These are phyloP conservation scores for Sclerotinia trifoliorum DNA, from an alignment of 2,329 filamentous ascomycete genomes.

Conservation along the genomic window DNA sequence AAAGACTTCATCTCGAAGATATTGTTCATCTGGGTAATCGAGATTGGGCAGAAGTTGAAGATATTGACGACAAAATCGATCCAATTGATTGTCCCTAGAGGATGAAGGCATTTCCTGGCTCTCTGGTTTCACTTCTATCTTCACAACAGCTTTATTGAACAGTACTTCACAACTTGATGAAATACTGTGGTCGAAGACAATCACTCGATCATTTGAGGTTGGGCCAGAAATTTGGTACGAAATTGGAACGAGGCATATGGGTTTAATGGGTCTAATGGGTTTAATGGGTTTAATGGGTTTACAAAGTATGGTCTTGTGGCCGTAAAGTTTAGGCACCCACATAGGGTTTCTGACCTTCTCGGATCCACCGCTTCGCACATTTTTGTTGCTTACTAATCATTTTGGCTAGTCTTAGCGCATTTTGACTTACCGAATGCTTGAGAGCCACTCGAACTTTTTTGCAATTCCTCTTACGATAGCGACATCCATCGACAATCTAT, in stretches of 20 bases:
- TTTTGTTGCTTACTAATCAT: constrained; percentile 28
- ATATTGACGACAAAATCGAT: constrained; percentile 70
- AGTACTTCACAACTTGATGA: constrained; percentile 18
- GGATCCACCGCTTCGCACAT: constrained; percentile 24
- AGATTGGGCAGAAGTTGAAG: constrained; percentile 69
- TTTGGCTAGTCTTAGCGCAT: constrained; percentile 26
- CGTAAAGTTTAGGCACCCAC: constrained; percentile 24
- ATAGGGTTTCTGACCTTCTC: constrained; percentile 29
- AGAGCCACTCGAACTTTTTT: constrained; percentile 25
- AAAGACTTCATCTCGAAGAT: constrained; percentile 58
- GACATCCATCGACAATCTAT: constrained; percentile 37
- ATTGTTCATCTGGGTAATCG: constrained; percentile 58
- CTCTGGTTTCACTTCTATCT: neutral
- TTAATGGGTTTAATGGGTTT: too few species aligned
- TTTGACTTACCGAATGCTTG: constrained; percentile 27
- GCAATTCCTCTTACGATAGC: constrained; percentile 33
- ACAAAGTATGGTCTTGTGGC: neutral
- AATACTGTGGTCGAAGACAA: constrained; percentile 1
- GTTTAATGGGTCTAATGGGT: too few species aligned
- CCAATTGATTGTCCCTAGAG: constrained; percentile 40
- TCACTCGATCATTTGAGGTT: constrained; percentile 17
- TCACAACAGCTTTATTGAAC: neutral
- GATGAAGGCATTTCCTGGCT: neutral
- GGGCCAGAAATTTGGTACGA: neutral
- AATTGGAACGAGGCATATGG: neutral